Conservation (phyloP, 192 early-diverging fungal species). For the Coemansia biformis region DNA sequence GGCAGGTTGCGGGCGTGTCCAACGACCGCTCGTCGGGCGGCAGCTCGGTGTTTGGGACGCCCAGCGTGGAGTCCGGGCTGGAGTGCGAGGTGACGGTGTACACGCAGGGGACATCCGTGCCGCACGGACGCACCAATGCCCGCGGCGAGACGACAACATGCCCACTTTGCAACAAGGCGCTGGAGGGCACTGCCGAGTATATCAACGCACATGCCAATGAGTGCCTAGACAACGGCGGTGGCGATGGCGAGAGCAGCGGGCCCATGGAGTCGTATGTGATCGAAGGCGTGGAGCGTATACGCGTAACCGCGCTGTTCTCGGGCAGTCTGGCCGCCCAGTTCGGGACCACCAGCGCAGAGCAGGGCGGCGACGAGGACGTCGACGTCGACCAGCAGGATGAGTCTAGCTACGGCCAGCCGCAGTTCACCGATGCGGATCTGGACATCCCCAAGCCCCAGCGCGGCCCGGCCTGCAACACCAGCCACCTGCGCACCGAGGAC, state of each 20-base stretch:
- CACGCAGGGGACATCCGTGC: constrained; percentile 17
- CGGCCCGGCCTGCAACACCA: constrained; percentile 4
- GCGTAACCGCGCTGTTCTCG: constrained; percentile 75
- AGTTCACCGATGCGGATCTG: constrained; percentile 72
- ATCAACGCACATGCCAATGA: constrained; percentile 75
- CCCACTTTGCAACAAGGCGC: constrained; percentile 16
- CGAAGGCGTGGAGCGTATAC: constrained; percentile 73
- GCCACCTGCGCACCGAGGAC: constrained; percentile 36
- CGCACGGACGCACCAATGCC: neutral
- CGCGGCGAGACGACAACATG: constrained; percentile 9
- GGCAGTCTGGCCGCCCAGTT: constrained; percentile 52
- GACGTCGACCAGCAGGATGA: constrained; percentile 80
- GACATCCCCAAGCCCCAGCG: neutral
- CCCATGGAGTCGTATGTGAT: constrained; percentile 74
- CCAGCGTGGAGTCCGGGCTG: constrained; percentile 15
- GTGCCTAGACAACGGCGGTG: constrained; percentile 51
- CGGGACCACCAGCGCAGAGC: constrained; percentile 40
- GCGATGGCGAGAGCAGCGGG: constrained; percentile 1
- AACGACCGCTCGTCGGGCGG: neutral
- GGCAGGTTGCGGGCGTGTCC: neutral
- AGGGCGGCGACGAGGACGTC: constrained; percentile 72
- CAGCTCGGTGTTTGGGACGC: constrained; percentile 2
- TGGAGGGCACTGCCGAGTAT: constrained; percentile 46
- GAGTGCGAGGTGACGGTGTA: constrained; percentile 22
- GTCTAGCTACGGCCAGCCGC: constrained; percentile 62